phyloP scores from a whole-genome alignment of 2,329 filamentous ascomycete species.

The Pezicula radicicola region DNA sequence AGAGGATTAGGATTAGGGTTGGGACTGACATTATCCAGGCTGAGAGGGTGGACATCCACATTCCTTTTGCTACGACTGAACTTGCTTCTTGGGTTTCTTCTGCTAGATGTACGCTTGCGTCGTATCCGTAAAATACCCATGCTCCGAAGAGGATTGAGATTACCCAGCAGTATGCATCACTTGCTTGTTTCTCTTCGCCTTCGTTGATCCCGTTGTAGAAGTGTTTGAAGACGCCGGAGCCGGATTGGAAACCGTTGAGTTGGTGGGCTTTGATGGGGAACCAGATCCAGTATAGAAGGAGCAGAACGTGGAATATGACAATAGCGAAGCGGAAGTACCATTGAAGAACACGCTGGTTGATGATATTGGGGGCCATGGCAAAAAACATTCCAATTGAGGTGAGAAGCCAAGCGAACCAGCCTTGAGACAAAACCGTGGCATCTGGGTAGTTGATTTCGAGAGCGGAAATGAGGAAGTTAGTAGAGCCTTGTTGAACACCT shows the following conservation, averaged over 20 bases:
- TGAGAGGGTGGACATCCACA: conserved; percentile 34
- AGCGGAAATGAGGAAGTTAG: conserved; percentile 37
- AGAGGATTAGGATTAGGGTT: conserved; percentile 35
- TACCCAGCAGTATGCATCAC: conserved; percentile 34
- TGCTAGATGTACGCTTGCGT: conserved; percentile 33
- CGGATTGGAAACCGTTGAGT: conserved; percentile 29
- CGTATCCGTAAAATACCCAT: conserved; percentile 34
- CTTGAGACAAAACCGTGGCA: conserved; percentile 27
- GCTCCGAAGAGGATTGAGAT: conserved; percentile 33
- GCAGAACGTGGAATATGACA: conserved; percentile 32
- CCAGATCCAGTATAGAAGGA: conserved; percentile 36
- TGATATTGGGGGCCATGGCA: conserved; percentile 33
- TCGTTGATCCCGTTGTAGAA: conserved; percentile 38
- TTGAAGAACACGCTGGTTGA: conserved; percentile 30
- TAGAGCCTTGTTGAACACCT: conserved; percentile 35
- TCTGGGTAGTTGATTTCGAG: conserved; percentile 35
- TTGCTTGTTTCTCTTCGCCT: conserved; percentile 29
- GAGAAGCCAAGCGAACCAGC: conserved; percentile 35
- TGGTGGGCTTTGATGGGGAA: conserved; percentile 31
- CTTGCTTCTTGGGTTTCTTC: conserved; percentile 36
- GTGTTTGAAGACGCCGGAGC: conserved; percentile 28
- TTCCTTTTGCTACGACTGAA: conserved; percentile 33
- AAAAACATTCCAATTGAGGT: conserved; percentile 33
- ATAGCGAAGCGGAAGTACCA: conserved; percentile 35
- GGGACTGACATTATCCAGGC: conserved; percentile 35